Conservation (phyloP, 345 rosid genomes). For the Excoecaria agallocha region DNA sequence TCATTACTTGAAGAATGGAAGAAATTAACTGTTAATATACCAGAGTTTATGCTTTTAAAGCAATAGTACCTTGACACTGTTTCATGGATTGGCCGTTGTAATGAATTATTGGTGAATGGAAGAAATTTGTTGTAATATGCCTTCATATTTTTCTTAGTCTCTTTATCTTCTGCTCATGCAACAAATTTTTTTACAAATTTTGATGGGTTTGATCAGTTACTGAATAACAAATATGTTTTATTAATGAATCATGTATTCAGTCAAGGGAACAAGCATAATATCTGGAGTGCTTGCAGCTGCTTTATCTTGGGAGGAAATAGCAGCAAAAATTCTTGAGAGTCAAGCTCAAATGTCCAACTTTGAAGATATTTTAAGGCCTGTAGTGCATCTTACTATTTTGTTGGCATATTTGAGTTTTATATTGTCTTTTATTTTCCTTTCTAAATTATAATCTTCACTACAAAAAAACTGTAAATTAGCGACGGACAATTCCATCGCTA, state of each 20-base stretch:
- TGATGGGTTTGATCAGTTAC: background rate
- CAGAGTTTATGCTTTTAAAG: constrained; percentile 70
- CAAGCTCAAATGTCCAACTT: constrained; percentile 63
- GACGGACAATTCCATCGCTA: too few species aligned
- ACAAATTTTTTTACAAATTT: background rate
- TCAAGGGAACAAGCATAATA: background rate
- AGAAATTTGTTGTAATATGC: constrained; percentile 31
- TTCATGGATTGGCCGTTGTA: constrained; percentile 58
- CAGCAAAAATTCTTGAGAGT: constrained; percentile 43
- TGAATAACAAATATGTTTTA: background rate
- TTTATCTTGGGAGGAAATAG: constrained; percentile 68
- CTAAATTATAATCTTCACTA: constrained; percentile 9
- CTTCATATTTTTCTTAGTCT: constrained; percentile 5
- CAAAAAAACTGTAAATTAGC: too few species aligned
- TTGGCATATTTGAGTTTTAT: background rate
- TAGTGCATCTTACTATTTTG: constrained; percentile 2
- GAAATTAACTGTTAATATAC: constrained; percentile 47
- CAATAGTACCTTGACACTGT: constrained; percentile 53
- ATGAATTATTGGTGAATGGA: constrained; percentile 49
- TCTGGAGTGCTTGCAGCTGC: constrained; percentile 55
- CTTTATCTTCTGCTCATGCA: background rate
- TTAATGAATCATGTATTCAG: background rate
- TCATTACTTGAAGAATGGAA: constrained; percentile 52
- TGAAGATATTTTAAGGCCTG: constrained; percentile 69
- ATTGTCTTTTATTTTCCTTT: background rate